Percentiles rank a stretch among this genome's conserved stretches.
These are phyloP conservation scores for Inonotus obliquus DNA, from an alignment of 1,284 basidiomycete species.

Conservation along the genomic window DNA sequence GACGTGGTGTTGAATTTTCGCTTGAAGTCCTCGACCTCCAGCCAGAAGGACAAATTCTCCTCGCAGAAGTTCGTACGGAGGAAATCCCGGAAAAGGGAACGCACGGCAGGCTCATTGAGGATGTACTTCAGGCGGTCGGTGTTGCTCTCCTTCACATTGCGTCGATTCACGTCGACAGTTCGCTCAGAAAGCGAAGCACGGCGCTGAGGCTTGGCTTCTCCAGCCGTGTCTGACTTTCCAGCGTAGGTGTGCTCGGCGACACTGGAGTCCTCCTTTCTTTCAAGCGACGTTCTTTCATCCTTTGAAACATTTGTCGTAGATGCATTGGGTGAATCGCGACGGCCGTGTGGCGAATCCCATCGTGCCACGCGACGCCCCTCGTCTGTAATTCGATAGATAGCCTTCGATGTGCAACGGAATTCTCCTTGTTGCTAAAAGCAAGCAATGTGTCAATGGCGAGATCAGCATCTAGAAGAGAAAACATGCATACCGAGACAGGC, in stretches of 20 bases:
- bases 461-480: conserved; percentile 12
- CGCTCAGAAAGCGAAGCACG: conserved; percentile 77
- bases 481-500: conserved; percentile 59
- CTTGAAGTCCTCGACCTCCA: conserved; percentile 97
- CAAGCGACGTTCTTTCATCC: conserved; percentile 38
- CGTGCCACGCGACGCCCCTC: conserved; percentile 82
- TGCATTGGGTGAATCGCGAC: conserved; percentile 54
- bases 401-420: conserved; percentile 92
- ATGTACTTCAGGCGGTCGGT: conserved; percentile 90
- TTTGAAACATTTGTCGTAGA: conserved; percentile 57
- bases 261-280: conserved; percentile 43
- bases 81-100: conserved; percentile 92
- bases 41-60: conserved; percentile 96
- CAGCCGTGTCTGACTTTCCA: conserved; percentile 31
- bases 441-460: conserved; percentile 17
- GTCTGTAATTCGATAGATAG: conserved; percentile 91
- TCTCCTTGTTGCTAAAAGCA: conserved; percentile 75
- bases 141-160: conserved; percentile 73
- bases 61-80: conserved; percentile 94
- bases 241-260: conserved; percentile 32
- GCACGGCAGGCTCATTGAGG: conserved; percentile 87
- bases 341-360: conserved; percentile 53
- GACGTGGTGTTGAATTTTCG: conserved; percentile 93
- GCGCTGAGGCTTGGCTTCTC: conserved; percentile 67
- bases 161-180: conserved; percentile 47